Evolutionary conservation across 1,139 yeast species (phyloP).

Genomic region (Protomyces arabidopsidicola): DNA sequence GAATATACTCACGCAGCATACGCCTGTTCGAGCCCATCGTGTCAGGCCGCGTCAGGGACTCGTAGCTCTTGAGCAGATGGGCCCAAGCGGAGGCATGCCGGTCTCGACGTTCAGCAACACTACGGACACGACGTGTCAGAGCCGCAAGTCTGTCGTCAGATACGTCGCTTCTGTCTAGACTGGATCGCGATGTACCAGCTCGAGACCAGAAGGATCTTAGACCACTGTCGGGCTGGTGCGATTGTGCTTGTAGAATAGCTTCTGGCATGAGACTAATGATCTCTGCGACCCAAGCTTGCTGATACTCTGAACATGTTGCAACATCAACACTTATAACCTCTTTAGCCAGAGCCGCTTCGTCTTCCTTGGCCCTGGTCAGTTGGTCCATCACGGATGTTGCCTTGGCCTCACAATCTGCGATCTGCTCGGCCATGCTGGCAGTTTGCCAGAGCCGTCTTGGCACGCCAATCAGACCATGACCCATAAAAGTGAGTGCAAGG

Average conservation of each 20-base stretch:
- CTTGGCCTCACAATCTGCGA: slow-evolving; percentile 49
- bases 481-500: slow-evolving; percentile 77
- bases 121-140: slow-evolving; percentile 35
- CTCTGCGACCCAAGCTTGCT: slow-evolving; percentile 42
- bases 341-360: slow-evolving; percentile 60
- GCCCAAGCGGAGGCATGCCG: slow-evolving; percentile 37
- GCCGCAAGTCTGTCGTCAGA: slow-evolving; percentile 36
- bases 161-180: background rate
- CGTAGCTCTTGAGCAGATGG: slow-evolving; percentile 40
- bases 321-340: slow-evolving; percentile 52
- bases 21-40: slow-evolving; percentile 42
- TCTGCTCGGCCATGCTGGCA: slow-evolving; percentile 36
- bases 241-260: slow-evolving; percentile 5
- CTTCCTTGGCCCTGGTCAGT: slow-evolving; percentile 59
- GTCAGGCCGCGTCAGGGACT: slow-evolving; percentile 25
- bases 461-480: slow-evolving; percentile 71
- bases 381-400: slow-evolving; percentile 59
- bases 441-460: slow-evolving; percentile 47
- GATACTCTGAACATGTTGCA: slow-evolving; percentile 40
- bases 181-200: slow-evolving; percentile 24
- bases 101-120: slow-evolving; percentile 32
- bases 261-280: slow-evolving; percentile 36
- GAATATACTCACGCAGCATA: slow-evolving; percentile 42
- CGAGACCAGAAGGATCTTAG: slow-evolving; percentile 32
- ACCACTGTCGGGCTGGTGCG: background rate